Base-by-base conservation (phyloP, 1,284 basidiomycete species). In the Trichosporon sp. region DNA sequence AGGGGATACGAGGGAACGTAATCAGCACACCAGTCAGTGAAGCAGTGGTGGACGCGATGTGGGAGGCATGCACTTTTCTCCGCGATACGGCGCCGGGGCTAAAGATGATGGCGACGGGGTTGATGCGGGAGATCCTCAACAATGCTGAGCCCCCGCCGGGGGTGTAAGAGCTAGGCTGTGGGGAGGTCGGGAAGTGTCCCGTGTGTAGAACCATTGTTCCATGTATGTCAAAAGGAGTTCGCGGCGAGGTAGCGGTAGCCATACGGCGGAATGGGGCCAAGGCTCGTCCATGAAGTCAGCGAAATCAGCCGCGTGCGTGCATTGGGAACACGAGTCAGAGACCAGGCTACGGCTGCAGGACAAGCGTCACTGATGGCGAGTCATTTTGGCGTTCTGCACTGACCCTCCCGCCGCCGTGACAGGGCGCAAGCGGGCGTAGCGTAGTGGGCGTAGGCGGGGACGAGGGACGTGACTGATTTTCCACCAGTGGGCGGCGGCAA, bases 381-480 rank as follows among this genome's bases (percentile, higher is more conserved):
- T 21, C 51, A 54, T 54, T 54, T 54, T 54, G 51, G 51, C 51
- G 51, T 54, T 26, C 6, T 26, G 51, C 51, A 54, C 26, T 4
- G 19, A 7, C 10, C 51, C 51, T 7, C 16, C 38, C 7, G 38
- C 2, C 38, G 38, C 26, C 12, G 10, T 40, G 38, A 12, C 38
- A 12, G 38, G 38, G 38, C 26, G 26, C 26, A 26, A 26, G 26
- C 26, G 26, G 26, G 26, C 26, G 26, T 26, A 26, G 26, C 26
- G 26, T 26, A 26, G 26, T 26, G 26, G 26, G 26, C 38, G 56
- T 56, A 26, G 54, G 19, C 1, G 3, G 21, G 5, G 31, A 11
- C 6, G 12, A 31, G 32, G 6, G 31, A 63, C 59, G 59, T 63
- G 59, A 63, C 59, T 63, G 59, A 63, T 63, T 63, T 63, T 63